Evolutionary conservation across 306 rosid species (phyloP).

Genomic region (Inga oerstediana): DNA sequence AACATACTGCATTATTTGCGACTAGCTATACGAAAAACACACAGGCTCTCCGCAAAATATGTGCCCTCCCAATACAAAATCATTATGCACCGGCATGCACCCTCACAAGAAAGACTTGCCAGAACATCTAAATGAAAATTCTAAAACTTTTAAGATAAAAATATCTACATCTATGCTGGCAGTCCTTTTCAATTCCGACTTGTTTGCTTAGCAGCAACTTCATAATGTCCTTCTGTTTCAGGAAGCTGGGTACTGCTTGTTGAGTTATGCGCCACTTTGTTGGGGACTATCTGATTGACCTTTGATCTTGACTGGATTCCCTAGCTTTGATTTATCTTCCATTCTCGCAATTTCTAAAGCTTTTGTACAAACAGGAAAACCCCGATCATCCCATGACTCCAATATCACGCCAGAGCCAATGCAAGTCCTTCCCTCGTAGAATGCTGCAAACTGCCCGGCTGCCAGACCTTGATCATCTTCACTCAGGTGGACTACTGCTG

Average conservation of each 20-base stretch:
- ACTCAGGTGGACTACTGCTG: conserved; percentile 68
- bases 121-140: not conserved
- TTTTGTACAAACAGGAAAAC: conserved; percentile 79
- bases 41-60: not conserved
- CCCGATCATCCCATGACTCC: conserved; percentile 87
- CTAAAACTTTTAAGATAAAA: conserved; percentile 1
- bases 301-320: conserved; percentile 90
- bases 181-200: not conserved
- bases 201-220: conserved; percentile 37
- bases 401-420: conserved; percentile 90
- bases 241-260: conserved; percentile 34
- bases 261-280: conserved; percentile 31
- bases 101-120: not conserved
- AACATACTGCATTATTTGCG: not conserved
- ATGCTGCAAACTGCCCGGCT: conserved; percentile 91
- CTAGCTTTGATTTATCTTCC: conserved; percentile 84
- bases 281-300: conserved; percentile 55
- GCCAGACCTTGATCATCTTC: conserved; percentile 97
- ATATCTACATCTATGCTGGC: conserved; percentile 23
- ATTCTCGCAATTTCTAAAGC: conserved; percentile 79
- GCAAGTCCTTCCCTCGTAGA: conserved; percentile 77
- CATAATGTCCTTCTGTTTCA: conserved; percentile 24
- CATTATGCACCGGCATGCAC: not conserved
- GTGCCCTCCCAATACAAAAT: not conserved
- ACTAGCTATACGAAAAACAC: not conserved